phyloP scores from a whole-genome alignment of 257 asterid species.

The Salvia rosmarinus region DNA sequence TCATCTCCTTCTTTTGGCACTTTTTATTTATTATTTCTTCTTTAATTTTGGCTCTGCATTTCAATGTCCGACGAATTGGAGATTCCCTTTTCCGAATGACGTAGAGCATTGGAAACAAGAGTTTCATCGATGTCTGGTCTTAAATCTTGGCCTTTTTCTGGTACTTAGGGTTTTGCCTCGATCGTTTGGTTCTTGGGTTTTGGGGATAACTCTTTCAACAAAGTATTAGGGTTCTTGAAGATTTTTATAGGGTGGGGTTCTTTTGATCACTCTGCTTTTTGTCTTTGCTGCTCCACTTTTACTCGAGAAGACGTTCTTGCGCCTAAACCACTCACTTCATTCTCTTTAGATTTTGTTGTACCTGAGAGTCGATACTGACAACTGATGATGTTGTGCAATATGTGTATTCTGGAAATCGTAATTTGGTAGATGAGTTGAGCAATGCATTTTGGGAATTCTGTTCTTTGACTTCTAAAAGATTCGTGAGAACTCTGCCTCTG shows the following conservation, averaged over 20 bases:
- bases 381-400: neutral
- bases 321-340: neutral
- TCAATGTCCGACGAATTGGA: conserved; percentile 19
- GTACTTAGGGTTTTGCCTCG: conserved; percentile 43
- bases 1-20: neutral
- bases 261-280: neutral
- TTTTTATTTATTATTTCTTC: conserved; percentile 15
- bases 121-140: neutral
- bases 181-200: conserved; percentile 22
- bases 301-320: neutral
- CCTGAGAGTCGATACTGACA: conserved; percentile 19
- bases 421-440: conserved; percentile 22
- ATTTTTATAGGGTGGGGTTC: conserved; percentile 17
- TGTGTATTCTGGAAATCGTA: neutral
- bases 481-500: conserved; percentile 9
- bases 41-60: neutral
- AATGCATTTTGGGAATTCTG: neutral
- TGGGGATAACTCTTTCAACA: neutral
- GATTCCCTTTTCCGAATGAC: neutral
- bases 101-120: neutral
- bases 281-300: neutral
- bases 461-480: conserved; percentile 7
- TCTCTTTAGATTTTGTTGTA: neutral
- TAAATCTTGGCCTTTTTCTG: conserved; percentile 6
- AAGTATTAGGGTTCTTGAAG: conserved; percentile 28